Evolutionary conservation across 176 grass and related monocot species (phyloP).

Genomic region (Urochloa ruziziensis): DNA sequence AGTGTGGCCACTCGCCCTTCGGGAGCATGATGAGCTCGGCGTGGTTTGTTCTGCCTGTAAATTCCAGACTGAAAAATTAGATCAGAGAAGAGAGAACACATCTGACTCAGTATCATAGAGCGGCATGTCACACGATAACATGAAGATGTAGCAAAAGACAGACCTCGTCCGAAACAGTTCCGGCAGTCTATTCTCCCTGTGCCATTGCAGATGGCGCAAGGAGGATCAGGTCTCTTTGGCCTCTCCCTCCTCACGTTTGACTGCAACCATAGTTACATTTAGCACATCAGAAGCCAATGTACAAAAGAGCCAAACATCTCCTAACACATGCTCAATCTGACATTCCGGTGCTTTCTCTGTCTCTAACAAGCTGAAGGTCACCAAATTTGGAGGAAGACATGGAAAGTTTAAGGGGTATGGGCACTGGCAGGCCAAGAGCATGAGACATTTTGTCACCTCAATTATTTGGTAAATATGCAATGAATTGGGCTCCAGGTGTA

Average conservation of each 20-base stretch:
- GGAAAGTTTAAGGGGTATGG: no score
- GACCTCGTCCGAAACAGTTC: constrained; percentile 63
- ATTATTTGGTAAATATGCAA: neutral
- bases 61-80: neutral
- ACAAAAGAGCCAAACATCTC: neutral
- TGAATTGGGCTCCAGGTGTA: neutral
- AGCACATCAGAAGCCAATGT: neutral
- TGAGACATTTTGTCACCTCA: neutral
- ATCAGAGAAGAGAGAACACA: neutral
- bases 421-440: neutral
- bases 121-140: neutral
- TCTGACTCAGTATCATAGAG: neutral
- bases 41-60: constrained; percentile 59
- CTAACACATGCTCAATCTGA: neutral
- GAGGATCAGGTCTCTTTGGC: constrained; percentile 34
- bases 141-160: neutral
- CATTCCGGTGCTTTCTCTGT: neutral
- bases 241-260: constrained; percentile 71
- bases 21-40: constrained; percentile 53
- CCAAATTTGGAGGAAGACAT: neutral
- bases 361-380: neutral
- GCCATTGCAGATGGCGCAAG: constrained; percentile 62
- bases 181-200: constrained; percentile 59
- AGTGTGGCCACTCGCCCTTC: constrained; percentile 74
- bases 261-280: constrained; percentile 37